Percentiles rank a stretch among this genome's conserved stretches.
phyloP scores from a whole-genome alignment of 305 asterid species.

The Fraxinus angustifolia region DNA sequence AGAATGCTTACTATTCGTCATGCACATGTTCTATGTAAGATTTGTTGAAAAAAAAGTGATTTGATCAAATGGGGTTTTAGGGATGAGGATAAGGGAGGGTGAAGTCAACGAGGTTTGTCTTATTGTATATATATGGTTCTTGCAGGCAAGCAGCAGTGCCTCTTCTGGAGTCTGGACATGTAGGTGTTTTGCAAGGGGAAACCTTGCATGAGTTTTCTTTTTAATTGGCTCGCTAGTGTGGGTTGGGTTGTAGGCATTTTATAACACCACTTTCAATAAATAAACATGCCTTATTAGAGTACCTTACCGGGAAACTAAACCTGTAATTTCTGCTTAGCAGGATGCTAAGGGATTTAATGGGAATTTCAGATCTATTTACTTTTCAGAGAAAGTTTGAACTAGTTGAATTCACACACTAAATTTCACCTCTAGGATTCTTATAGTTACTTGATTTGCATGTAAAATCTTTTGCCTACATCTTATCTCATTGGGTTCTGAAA shows the following conservation, averaged over 20 bases:
- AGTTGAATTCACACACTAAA: slow-evolving; percentile 1
- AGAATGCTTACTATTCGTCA: slow-evolving; percentile 19
- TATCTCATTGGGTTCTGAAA: slow-evolving; percentile 41
- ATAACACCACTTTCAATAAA: slow-evolving; percentile 10
- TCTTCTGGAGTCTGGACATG: slow-evolving; percentile 89
- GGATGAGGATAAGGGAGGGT: slow-evolving; percentile 57
- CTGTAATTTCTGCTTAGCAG: slow-evolving; percentile 6
- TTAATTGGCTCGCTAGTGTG: slow-evolving; percentile 37
- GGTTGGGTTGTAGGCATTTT: slow-evolving; percentile 49
- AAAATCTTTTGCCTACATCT: background rate
- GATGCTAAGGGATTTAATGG: slow-evolving; percentile 16
- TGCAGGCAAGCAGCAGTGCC: slow-evolving; percentile 97
- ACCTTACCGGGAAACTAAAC: slow-evolving; percentile 19
- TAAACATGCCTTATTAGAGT: slow-evolving; percentile 13
- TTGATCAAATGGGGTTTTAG: slow-evolving; percentile 37
- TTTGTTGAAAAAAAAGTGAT: slow-evolving; percentile 25
- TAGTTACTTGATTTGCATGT: slow-evolving; percentile 7
- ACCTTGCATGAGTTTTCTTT: slow-evolving; percentile 57
- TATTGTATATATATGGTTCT: slow-evolving; percentile 88
- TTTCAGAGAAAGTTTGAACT: slow-evolving; percentile 8
- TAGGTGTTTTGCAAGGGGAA: slow-evolving; percentile 91
- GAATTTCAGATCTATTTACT: slow-evolving; percentile 15
- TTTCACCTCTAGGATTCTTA: background rate
- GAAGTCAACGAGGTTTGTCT: slow-evolving; percentile 82
- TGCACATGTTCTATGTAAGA: slow-evolving; percentile 24